Base-by-base conservation (phyloP, 2,329 filamentous ascomycete genomes). In the Calonectria hawksworthii region DNA sequence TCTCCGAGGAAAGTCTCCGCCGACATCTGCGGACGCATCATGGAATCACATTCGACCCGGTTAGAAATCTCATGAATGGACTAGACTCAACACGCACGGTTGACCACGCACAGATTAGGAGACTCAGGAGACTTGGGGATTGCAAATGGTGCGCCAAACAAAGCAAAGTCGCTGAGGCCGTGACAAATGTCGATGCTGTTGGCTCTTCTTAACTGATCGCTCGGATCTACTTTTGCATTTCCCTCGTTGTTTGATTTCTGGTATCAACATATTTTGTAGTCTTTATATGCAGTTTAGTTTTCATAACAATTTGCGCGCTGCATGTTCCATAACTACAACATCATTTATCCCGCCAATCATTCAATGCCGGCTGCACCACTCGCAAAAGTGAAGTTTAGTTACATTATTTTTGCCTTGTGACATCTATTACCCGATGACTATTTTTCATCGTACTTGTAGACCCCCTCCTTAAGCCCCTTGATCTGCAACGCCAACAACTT, bases 401-500 rank as follows among this genome's bases (percentile, higher is more conserved):
- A n/a, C n/a, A n/a, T n/a, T n/a, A n/a, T n/a, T n/a, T n/a, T n/a
- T n/a, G n/a, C n/a, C n/a, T n/a, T n/a, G n/a, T n/a, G n/a, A 4
- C 44, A 23, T 41, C 10, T 2, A 2, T 9, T 9, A n/a, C 16
- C 41, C 9, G 9, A 21, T 26, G 2, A 41, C 23, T 70, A 73
- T 34, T 51, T 63, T n/a, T 74, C 72, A 8, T 59, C 72, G n/a
- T 70, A 70, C 50, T 74, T 66, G 64, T 84, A 85, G 11, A 87
- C 21, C 0, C 84, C 84, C 21, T 81, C 85, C 73, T 87, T 85
- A 0, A 84, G 69, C 0, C 80, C 89, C 82, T 89, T 88, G 61
- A 91, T 90, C 82, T 90, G 89, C 72, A 91, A 75, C 0, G 89
- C 90, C 75, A 91, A 70, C 3, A 90, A 66, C 67, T 87, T 88